A percentile compares a stretch with the other conserved stretches of the same genome.
Evolutionary conservation across 2,329 filamentous ascomycete genomes (phyloP).

Genomic region (Ceratocystis colombiana): DNA sequence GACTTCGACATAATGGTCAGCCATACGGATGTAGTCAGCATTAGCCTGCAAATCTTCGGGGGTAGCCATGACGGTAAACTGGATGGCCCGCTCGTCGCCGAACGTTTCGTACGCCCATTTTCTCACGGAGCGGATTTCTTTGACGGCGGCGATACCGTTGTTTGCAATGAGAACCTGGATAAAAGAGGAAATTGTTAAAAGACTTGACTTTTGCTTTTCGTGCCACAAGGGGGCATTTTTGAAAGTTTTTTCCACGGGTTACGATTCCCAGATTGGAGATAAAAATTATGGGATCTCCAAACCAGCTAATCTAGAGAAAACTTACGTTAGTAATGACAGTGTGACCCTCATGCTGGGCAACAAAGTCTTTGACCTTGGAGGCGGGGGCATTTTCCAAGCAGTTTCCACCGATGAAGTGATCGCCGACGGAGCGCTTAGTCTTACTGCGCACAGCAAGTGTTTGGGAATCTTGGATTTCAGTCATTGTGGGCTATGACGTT

Average conservation of each 20-base stretch:
- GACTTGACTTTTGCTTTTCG: neutral
- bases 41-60: conserved; percentile 96
- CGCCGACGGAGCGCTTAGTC: conserved; percentile 64
- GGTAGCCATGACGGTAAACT: conserved; percentile 99
- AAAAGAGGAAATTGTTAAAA: neutral
- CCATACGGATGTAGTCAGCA: conserved; percentile 99
- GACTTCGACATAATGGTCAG: conserved; percentile 98
- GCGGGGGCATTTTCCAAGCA: conserved; percentile 68
- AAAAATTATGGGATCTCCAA: neutral
- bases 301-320: conserved; percentile 23
- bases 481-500: conserved; percentile 36
- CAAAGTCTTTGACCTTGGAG: conserved; percentile 92
- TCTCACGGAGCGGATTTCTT: conserved; percentile 96
- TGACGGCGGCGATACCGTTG: conserved; percentile 98
- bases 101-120: conserved; percentile 99
- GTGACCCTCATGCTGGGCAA: conserved; percentile 78
- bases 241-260: neutral
- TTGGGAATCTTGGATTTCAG: conserved; percentile 38
- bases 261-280: neutral
- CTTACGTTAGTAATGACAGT: conserved; percentile 96
- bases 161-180: conserved; percentile 90
- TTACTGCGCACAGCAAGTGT: conserved; percentile 40
- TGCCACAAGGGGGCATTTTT: neutral
- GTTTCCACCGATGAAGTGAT: conserved; percentile 97
- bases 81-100: conserved; percentile 93